Base-by-base conservation (phyloP, 192 early-diverging fungal species). In the Chytriomyces sp. region DNA sequence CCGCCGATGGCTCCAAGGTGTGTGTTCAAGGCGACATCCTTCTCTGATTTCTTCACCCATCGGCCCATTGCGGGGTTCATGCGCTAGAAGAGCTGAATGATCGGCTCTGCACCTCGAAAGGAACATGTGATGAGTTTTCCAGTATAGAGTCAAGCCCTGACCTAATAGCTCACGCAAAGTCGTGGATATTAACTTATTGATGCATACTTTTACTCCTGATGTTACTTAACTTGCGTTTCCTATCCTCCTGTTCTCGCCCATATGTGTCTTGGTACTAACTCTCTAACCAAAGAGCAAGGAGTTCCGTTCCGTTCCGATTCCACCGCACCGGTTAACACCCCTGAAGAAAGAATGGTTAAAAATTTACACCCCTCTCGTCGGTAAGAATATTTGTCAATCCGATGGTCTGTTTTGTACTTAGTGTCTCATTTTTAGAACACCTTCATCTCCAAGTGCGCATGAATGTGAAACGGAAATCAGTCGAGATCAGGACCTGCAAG, bases 381-480 rank as follows among this genome's bases (percentile, higher is more conserved):
- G 65, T 68, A n/a, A 68, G 65, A 33, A 17, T 14, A 7, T 68
- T 68, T 68, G 26, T 49, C 2, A 22, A 3, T 14, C 17, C 1
- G 0, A 49, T 49, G 44, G 1, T n/a, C n/a, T 49, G 44, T 49
- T 49, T 2, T 22, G 14, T 14, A 49, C 14, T 49, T 49, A 14
- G 44, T 22, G 14, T 49, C 22, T 14, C 17, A n/a, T 49, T 22
- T 49, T 10, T 5, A 68, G 93, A 95, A 80, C 92, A 97, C 78
- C 85, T 99, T 70, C 92, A 96, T 67, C 83, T 99, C 39, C 96
- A 99, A 79, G 90, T 98, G 39, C 88, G 95, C 61, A 93, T 98
- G 90, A 99, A 99, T 83, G 75, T 93, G 60, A 93, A 94, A 77
- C 75, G 85, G 39, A 93, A 92, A 68, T 82, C 90, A 73, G 93